A percentile compares a stretch with the other conserved stretches of the same genome.
phyloP scores from a whole-genome alignment of 129 eudicot species.

The Tagetes erecta region DNA sequence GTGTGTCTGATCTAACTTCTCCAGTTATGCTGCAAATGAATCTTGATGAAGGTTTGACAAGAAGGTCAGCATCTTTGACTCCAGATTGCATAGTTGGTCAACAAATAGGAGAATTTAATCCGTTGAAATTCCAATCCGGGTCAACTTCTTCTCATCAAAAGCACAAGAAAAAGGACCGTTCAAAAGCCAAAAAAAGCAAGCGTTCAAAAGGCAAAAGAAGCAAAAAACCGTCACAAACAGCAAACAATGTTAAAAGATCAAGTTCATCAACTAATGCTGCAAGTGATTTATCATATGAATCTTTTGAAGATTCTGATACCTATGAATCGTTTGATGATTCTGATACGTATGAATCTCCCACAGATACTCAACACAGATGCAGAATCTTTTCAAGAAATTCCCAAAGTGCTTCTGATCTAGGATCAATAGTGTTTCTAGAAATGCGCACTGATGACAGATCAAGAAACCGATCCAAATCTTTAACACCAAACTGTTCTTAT shows the following conservation, averaged over 20 bases:
- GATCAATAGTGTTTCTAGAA: constrained; percentile 24
- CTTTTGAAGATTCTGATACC: constrained; percentile 4
- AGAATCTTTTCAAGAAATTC: constrained; percentile 28
- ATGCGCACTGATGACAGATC: constrained; percentile 25
- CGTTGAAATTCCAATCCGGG: constrained; percentile 36
- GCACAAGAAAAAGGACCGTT: constrained; percentile 13
- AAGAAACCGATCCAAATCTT: constrained; percentile 28
- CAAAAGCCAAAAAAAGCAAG: constrained; percentile 30
- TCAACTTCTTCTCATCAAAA: constrained; percentile 22
- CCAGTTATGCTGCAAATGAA: not conserved
- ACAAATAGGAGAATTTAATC: constrained; percentile 38
- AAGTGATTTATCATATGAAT: constrained; percentile 18
- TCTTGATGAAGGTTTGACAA: constrained; percentile 6
- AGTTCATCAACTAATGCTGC: not conserved
- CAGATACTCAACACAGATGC: constrained; percentile 16
- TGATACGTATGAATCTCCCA: not conserved
- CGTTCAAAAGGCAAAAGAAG: constrained; percentile 25
- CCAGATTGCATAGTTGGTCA: constrained; percentile 10
- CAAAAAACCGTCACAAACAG: constrained; percentile 21
- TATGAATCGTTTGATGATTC: constrained; percentile 24
- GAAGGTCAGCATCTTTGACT: constrained; percentile 26
- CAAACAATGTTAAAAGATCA: constrained; percentile 1
- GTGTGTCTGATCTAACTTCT: constrained; percentile 32
- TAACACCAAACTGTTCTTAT: constrained; percentile 29
- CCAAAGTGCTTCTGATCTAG: constrained; percentile 37